A percentile compares a stretch with the other conserved stretches of the same genome.
Conservation (phyloP, 176 grass and related monocot species). For the Paspalum notatum region DNA sequence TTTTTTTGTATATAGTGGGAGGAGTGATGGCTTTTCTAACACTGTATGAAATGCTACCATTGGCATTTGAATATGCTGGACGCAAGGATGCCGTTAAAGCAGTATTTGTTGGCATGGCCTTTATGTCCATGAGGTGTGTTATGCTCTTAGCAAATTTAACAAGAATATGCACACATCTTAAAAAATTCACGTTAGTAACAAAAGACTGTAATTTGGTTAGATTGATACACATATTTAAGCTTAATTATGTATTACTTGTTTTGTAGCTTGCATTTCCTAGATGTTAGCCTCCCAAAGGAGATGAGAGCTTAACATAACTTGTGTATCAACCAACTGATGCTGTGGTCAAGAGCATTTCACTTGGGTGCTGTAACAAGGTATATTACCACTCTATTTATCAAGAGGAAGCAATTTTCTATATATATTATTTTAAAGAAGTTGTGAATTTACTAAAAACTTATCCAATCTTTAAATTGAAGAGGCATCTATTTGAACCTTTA, state of each 20-base stretch:
- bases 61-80: slow-evolving; percentile 92
- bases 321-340: not conserved
- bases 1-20: slow-evolving; percentile 61
- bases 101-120: slow-evolving; percentile 97
- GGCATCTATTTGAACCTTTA: not conserved
- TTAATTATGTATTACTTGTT: slow-evolving; percentile 24
- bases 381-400: not conserved
- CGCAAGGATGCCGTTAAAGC: slow-evolving; percentile 94
- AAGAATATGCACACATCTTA: not conserved
- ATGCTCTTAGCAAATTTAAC: not conserved
- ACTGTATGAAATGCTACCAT: slow-evolving; percentile 87
- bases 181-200: not conserved
- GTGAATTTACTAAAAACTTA: slow-evolving; percentile 17
- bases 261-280: slow-evolving; percentile 73
- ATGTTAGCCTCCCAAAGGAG: slow-evolving; percentile 74
- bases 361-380: slow-evolving; percentile 45
- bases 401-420: slow-evolving; percentile 9
- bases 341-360: slow-evolving; percentile 27
- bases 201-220: not conserved
- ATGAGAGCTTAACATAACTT: slow-evolving; percentile 53
- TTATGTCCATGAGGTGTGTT: slow-evolving; percentile 94
- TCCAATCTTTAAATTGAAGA: not conserved
- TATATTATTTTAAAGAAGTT: not conserved
- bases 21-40: slow-evolving; percentile 97
- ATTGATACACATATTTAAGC: slow-evolving; percentile 2